These are phyloP conservation scores for Backusella liffmaniae DNA, from an alignment of 192 early-diverging fungal species.

Conservation along the genomic window DNA sequence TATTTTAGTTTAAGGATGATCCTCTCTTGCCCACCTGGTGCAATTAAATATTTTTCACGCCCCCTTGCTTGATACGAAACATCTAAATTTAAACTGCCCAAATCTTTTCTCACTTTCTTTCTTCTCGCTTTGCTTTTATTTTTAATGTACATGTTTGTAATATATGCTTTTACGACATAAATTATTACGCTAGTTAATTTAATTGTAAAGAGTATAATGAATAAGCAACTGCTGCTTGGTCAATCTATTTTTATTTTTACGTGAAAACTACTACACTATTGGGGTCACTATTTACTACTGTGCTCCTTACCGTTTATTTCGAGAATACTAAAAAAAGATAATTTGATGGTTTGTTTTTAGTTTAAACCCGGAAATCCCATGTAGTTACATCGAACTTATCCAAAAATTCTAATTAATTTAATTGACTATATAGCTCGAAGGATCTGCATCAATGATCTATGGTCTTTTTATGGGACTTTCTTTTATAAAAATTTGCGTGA, in stretches of 20 bases:
- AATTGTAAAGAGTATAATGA: not conserved
- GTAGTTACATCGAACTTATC: not conserved
- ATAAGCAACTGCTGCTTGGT: not conserved
- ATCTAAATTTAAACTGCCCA: conserved; percentile 6
- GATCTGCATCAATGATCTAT: not conserved
- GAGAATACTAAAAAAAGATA: not conserved
- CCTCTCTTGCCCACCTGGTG: not conserved
- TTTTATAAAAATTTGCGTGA: too few species aligned
- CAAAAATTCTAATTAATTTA: not conserved
- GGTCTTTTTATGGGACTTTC: not conserved
- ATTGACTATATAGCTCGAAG: not conserved
- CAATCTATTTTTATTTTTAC: not conserved
- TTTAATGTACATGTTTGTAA: not conserved
- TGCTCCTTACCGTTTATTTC: not conserved
- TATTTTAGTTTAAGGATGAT: not conserved
- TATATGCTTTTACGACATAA: not conserved
- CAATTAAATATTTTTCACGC: not conserved
- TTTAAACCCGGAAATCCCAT: not conserved
- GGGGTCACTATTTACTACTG: not conserved
- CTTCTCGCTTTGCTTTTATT: not conserved
- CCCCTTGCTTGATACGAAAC: conserved; percentile 3
- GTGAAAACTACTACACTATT: not conserved
- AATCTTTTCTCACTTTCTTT: not conserved
- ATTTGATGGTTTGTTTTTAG: not conserved
- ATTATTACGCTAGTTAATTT: not conserved